Evolutionary conservation across 2,329 filamentous ascomycete genomes (phyloP).

Genomic region (Alternaria infectoria): DNA sequence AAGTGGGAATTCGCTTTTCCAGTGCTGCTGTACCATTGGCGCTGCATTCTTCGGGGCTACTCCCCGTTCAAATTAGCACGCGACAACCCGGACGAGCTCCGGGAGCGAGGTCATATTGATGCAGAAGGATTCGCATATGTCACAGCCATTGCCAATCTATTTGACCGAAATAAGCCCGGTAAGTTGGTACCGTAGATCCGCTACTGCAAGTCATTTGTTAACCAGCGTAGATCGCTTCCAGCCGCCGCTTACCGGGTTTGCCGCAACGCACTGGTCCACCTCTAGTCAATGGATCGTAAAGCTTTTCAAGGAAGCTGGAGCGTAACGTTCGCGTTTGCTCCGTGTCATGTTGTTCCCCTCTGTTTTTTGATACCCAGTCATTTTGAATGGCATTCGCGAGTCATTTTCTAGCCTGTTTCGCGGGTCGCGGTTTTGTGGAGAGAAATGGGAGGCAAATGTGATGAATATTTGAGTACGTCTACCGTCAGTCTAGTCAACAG

Average conservation of each 20-base stretch:
- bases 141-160: conserved; percentile 29
- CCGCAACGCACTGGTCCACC: conserved; percentile 31
- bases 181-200: conserved; percentile 13
- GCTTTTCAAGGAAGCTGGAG: conserved; percentile 42
- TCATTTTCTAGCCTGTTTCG: background rate
- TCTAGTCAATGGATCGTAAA: conserved; percentile 42
- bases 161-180: conserved; percentile 35
- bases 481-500: background rate
- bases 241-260: conserved; percentile 36
- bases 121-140: conserved; percentile 40
- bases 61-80: conserved; percentile 43
- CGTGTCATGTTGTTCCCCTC: conserved; percentile 5
- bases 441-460: background rate
- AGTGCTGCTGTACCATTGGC: conserved; percentile 44
- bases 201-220: conserved; percentile 6
- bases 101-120: conserved; percentile 38
- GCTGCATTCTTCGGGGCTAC: conserved; percentile 38
- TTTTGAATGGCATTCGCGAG: background rate
- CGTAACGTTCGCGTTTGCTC: conserved; percentile 13
- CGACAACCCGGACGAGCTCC: conserved; percentile 44
- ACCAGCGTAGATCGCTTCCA: conserved; percentile 34
- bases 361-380: conserved; percentile 17
- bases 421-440: background rate
- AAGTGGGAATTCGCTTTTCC: conserved; percentile 45
- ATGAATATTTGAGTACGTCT: background rate